These are phyloP conservation scores for Triadica sebifera DNA, from an alignment of 345 rosid genomes.

Conservation along the genomic window DNA sequence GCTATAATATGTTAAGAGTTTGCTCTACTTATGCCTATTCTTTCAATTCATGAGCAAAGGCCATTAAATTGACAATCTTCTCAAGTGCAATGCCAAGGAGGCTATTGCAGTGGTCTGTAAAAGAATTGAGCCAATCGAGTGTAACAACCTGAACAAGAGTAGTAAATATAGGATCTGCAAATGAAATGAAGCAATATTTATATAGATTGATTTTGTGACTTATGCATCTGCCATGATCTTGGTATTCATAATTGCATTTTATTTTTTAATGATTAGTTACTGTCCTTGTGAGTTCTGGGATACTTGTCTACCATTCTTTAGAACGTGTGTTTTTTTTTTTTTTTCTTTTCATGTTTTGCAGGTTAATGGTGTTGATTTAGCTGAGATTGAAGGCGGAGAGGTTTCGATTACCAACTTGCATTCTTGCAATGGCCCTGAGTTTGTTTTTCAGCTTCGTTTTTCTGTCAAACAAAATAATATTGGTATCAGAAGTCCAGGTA, in stretches of 20 bases:
- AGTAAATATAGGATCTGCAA: neutral
- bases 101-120: neutral
- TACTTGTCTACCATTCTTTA: neutral
- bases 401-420: conserved; percentile 59
- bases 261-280: neutral
- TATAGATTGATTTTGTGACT: neutral
- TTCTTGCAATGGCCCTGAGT: conserved; percentile 61
- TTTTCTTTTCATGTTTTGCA: conserved; percentile 14
- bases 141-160: neutral
- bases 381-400: conserved; percentile 61
- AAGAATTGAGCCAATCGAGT: neutral
- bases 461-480: conserved; percentile 18
- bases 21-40: neutral
- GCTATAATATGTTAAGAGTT: neutral
- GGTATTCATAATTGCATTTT: neutral
- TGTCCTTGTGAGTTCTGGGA: neutral
- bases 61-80: neutral
- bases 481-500: conserved; percentile 20
- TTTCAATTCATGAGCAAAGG: neutral
- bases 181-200: neutral
- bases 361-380: conserved; percentile 65
- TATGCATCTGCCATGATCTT: neutral
- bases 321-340: neutral
- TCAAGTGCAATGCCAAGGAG: neutral
- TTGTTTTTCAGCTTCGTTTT: conserved; percentile 47